These are phyloP conservation scores for Podospora australis DNA, from an alignment of 495 filamentous ascomycete species.

Conservation along the genomic window DNA sequence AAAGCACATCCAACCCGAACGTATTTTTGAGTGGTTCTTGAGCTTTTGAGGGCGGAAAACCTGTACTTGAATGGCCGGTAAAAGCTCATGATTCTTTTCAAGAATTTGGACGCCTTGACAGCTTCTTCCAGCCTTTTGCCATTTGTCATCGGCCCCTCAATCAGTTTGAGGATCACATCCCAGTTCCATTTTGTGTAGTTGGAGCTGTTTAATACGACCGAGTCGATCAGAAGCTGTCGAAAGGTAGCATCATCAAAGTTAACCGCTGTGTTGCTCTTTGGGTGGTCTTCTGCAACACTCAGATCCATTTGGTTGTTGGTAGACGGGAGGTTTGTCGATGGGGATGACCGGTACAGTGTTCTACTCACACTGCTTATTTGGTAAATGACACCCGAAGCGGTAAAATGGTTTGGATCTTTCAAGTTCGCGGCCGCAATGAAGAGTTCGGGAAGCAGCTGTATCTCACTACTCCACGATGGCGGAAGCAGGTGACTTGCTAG, in stretches of 20 bases:
- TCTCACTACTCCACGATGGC: conserved; percentile 62
- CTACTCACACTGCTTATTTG: conserved; percentile 96
- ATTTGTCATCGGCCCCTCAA: conserved; percentile 90
- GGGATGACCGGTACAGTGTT: conserved; percentile 76
- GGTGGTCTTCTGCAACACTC: conserved; percentile 50
- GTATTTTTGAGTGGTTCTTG: conserved; percentile 89
- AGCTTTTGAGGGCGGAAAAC: conserved; percentile 79
- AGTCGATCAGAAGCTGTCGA: conserved; percentile 77
- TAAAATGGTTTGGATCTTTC: conserved; percentile 61
- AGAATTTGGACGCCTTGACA: conserved; percentile 89
- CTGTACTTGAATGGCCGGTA: conserved; percentile 95
- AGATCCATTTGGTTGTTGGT: conserved; percentile 34
- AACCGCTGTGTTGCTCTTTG: conserved; percentile 63
- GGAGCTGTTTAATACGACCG: conserved; percentile 72
- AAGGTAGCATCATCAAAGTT: conserved; percentile 86
- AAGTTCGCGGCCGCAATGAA: conserved; percentile 69
- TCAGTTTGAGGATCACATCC: conserved; percentile 81
- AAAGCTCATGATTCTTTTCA: conserved; percentile 89
- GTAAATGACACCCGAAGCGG: conserved; percentile 82
- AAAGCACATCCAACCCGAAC: conserved; percentile 82
- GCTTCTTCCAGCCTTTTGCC: conserved; percentile 89
- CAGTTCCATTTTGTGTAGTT: conserved; percentile 96
- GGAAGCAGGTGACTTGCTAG: conserved; percentile 82
- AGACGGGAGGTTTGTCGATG: conserved; percentile 32
- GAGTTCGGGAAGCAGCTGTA: conserved; percentile 80